Evolutionary conservation across 139 green algal genomes (phyloP).

Genomic region (Desmodesmus armatus): DNA sequence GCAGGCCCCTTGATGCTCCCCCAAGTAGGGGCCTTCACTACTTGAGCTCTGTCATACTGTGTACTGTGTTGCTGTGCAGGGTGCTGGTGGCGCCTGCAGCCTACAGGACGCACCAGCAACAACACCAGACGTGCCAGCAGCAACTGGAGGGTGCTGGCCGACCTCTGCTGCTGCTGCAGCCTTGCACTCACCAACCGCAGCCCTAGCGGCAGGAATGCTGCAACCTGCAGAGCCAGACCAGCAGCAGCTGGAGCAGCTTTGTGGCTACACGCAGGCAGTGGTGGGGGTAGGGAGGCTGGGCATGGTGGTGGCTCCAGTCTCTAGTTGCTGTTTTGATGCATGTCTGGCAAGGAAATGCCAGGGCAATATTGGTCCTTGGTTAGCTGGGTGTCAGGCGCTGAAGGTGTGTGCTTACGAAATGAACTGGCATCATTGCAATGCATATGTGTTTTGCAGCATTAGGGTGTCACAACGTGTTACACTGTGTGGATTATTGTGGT

Average conservation of each 20-base stretch:
- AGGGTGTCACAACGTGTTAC: too few species aligned
- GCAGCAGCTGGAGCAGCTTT: slow-evolving; percentile 10
- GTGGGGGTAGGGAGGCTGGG: background rate
- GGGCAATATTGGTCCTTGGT: background rate
- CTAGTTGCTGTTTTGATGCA: background rate
- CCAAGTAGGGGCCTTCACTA: background rate
- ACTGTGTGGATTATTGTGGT: too few species aligned
- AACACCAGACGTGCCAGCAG: too few species aligned
- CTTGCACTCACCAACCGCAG: too few species aligned
- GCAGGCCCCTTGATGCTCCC: too few species aligned
- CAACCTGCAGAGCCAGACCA: too few species aligned
- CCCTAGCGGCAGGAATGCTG: too few species aligned
- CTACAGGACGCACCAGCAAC: too few species aligned
- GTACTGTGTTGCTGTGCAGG: background rate
- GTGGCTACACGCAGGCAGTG: slow-evolving; percentile 20
- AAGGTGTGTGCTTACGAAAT: too few species aligned
- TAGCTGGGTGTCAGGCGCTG: background rate
- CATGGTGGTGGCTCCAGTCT: slow-evolving; percentile 19
- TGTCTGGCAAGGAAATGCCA: background rate
- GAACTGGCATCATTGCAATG: too few species aligned
- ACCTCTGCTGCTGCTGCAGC: background rate
- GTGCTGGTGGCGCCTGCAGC: too few species aligned
- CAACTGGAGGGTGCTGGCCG: background rate
- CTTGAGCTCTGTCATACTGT: background rate
- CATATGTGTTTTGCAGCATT: too few species aligned